Evolutionary conservation across 2,329 filamentous ascomycete genomes (phyloP), one percentile per base, ranked within the genome.

Genomic region (Arthrobotrys conoides): DNA sequence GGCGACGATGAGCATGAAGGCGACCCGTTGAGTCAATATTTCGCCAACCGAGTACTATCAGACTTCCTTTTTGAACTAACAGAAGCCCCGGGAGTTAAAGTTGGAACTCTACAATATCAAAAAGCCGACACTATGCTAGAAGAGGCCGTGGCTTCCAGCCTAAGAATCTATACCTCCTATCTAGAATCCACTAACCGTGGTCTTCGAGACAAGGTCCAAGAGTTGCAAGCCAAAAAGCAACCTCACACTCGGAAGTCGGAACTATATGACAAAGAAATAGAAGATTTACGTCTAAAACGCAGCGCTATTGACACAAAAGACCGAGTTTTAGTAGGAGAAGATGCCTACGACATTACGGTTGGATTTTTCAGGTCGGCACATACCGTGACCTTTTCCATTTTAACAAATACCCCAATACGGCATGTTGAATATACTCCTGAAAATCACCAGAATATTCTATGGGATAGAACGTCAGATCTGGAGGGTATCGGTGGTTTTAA

Each of bases 41-140:
- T 65, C 33, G 69, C 69, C 1, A 49, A 66, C 20, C n/a, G 48
- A n/a, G 69, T 53, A 6, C 38, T 72, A 16, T 65, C 69, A 1
- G 59, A 57, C 14, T 66, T 72, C 24, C 33, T 72, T 9, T 49
- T 72, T 22, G 24, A 46, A 14, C 27, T 72, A 9, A 6, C 6
- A 4, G 44, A 66, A 33, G 22, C 57, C 0, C 10, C 30, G 0
- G 69, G 48, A 5, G 36, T 57, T 16, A 27, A 65, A n/a, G 24
- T 72, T 14, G 14, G 36, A 18, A 20, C 22, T 9, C 14, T 48
- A 12, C n/a, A 33, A 18, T 66, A 53, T 18, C 46, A 24, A 20
- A 72, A 72, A 30, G 41, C 36, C 9, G 59, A 72, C 24, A 46
- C 1, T 1, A 65, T 44, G 1, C 53, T 66, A 5, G 59, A 57